Evolutionary conservation across 2,329 filamentous ascomycete genomes (phyloP).

Genomic region (Colletotrichum lentis): DNA sequence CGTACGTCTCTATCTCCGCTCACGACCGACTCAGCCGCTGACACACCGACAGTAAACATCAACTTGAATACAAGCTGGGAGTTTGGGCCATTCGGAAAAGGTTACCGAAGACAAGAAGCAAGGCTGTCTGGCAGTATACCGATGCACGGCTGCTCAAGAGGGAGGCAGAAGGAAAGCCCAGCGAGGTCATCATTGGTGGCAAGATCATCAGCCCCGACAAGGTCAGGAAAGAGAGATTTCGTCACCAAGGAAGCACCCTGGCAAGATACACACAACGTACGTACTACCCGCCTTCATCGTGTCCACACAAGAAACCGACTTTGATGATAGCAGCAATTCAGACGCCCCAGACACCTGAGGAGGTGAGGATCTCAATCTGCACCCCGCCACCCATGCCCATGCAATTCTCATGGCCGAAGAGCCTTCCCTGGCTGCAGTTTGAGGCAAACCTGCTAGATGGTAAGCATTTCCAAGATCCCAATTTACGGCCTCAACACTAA

Average conservation of each 20-base stretch:
- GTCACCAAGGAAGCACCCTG: background rate
- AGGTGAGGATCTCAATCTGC: background rate
- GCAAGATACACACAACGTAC: background rate
- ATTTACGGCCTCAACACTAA: background rate
- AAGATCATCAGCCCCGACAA: background rate
- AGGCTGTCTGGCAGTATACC: background rate
- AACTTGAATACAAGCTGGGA: constrained; percentile 27
- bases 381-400: constrained; percentile 4
- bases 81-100: constrained; percentile 4
- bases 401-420: background rate
- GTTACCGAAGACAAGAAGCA: background rate
- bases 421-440: constrained; percentile 13
- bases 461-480: background rate
- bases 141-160: background rate
- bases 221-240: background rate
- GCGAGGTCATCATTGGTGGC: background rate
- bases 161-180: background rate
- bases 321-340: too few relatives aligned
- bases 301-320: too few relatives aligned
- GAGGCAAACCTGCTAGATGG: background rate
- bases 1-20: background rate
- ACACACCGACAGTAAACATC: background rate
- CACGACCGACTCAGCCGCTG: background rate
- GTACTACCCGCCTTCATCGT: too few relatives aligned
- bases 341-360: background rate